Evolutionary conservation across 345 rosid genomes (phyloP).

Genomic region (Citrus reticulata): DNA sequence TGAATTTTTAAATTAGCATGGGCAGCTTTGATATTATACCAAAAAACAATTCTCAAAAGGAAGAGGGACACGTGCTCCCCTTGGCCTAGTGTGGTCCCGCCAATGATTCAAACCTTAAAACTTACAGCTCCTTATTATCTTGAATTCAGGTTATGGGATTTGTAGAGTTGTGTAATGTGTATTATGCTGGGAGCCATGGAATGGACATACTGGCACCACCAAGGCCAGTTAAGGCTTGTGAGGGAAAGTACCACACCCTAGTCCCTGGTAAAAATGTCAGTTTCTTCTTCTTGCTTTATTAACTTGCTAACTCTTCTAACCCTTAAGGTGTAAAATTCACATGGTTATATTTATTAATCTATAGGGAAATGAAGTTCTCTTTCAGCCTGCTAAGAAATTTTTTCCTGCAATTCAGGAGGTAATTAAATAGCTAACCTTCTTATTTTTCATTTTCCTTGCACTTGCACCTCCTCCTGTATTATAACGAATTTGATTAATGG

Average conservation of each 20-base stretch:
- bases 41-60: too few species aligned
- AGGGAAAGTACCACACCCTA: background rate
- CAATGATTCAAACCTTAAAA: too few species aligned
- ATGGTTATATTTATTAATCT: background rate
- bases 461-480: background rate
- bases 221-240: conserved; percentile 12
- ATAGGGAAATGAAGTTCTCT: conserved; percentile 30
- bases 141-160: conserved; percentile 31
- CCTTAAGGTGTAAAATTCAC: background rate
- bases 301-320: background rate
- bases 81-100: too few species aligned
- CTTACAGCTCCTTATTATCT: background rate
- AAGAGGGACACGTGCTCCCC: too few species aligned
- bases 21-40: too few species aligned
- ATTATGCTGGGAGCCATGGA: conserved; percentile 52
- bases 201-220: conserved; percentile 39
- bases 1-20: too few species aligned
- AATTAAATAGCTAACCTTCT: background rate
- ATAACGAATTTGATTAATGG: background rate
- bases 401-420: conserved; percentile 38
- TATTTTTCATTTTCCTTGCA: background rate
- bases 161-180: conserved; percentile 32
- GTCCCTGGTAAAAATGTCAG: conserved; percentile 18
- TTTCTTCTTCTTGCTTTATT: background rate
- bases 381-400: conserved; percentile 39